Percentiles rank a stretch among this genome's conserved stretches.
Conservation (phyloP, 2,329 filamentous ascomycete species). For the Biscogniauxia marginata region DNA sequence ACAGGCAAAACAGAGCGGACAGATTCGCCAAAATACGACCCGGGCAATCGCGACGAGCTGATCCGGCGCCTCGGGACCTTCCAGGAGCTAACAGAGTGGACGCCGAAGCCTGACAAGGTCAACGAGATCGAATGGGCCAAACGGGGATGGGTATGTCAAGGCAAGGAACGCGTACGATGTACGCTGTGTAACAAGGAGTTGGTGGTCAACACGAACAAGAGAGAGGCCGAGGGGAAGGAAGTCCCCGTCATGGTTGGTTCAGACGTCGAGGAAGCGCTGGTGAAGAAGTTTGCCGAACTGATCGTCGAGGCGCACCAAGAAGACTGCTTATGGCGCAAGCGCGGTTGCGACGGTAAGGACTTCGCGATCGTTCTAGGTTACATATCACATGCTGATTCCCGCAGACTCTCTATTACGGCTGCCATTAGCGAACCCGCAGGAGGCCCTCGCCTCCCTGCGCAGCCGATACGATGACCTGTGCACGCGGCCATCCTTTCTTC, state of each 20-base stretch:
- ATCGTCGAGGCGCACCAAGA: slow-evolving; percentile 75
- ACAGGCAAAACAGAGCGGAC: slow-evolving; percentile 27
- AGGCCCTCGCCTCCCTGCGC: slow-evolving; percentile 57
- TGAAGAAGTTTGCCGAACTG: slow-evolving; percentile 72
- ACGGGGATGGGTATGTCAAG: slow-evolving; percentile 83
- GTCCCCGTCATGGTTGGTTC: slow-evolving; percentile 54
- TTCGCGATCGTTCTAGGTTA: neutral
- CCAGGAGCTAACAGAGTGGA: slow-evolving; percentile 88
- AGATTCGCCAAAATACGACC: slow-evolving; percentile 70
- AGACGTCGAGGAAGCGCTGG: slow-evolving; percentile 67
- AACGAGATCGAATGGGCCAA: slow-evolving; percentile 95
- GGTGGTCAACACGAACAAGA: slow-evolving; percentile 72
- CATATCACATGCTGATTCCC: slow-evolving; percentile 17
- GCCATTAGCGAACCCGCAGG: slow-evolving; percentile 60
- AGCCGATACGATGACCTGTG: slow-evolving; percentile 65
- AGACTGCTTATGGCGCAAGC: slow-evolving; percentile 81
- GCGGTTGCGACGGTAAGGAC: slow-evolving; percentile 76
- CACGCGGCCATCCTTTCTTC: slow-evolving; percentile 53
- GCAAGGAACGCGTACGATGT: slow-evolving; percentile 81
- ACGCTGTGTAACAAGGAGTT: slow-evolving; percentile 82
- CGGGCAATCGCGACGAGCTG: slow-evolving; percentile 81
- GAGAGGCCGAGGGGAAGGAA: slow-evolving; percentile 55
- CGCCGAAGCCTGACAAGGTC: slow-evolving; percentile 82
- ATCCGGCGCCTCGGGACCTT: slow-evolving; percentile 81
- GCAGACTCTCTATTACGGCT: slow-evolving; percentile 60